Conservation (phyloP, 768 basidiomycete genomes). For the Lactarius akahatsu region DNA sequence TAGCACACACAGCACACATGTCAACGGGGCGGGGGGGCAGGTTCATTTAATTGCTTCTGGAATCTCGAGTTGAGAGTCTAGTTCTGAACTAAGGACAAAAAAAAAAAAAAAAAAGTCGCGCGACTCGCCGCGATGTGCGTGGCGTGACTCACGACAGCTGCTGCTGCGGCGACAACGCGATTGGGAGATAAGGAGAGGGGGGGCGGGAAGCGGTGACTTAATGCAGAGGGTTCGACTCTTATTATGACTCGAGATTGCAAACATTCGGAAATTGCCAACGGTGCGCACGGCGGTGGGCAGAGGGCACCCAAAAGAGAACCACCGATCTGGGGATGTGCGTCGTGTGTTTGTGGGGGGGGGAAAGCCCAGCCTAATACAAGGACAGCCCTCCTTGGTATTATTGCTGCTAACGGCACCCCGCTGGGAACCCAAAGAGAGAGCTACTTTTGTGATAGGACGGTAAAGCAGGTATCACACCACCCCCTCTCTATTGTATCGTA, state of each 20-base stretch:
- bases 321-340: not conserved
- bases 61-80: not conserved
- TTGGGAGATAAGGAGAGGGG: slow-evolving; percentile 13
- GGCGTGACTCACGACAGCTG: not conserved
- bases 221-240: slow-evolving; percentile 1
- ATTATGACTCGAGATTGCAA: not conserved
- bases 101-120: not conserved
- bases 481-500: not conserved
- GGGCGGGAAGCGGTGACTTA: not conserved
- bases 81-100: not conserved
- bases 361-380: not conserved
- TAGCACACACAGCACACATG: no score
- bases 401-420: not conserved
- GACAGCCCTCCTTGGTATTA: not conserved
- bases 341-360: not conserved
- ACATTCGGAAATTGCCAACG: slow-evolving; percentile 5
- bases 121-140: not conserved
- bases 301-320: not conserved
- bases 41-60: not conserved
- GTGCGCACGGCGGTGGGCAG: slow-evolving; percentile 2
- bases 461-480: not conserved
- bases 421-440: not conserved
- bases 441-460: slow-evolving; percentile 5
- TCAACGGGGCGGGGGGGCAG: not conserved
- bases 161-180: slow-evolving; percentile 14